Evolutionary conservation across 2,329 filamentous ascomycete genomes (phyloP), one percentile per base, ranked within the genome.

Genomic region (Penicillium sumatraense): DNA sequence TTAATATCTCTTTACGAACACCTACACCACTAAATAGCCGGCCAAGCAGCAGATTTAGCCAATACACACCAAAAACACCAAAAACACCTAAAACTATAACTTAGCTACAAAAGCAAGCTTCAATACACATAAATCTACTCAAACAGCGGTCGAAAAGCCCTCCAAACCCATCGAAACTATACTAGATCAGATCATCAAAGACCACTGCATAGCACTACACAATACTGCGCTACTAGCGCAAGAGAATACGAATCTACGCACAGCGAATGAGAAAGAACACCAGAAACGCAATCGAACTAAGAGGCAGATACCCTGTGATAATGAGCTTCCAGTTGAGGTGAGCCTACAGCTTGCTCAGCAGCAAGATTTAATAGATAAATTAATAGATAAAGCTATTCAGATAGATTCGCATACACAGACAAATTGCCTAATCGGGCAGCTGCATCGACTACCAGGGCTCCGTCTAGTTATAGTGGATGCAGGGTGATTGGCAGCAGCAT

Each of bases 151-250:
- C 9, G 38, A 47, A 40, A 3, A 58, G 56, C 27, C 49, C 54
- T 27, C 33, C 11, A 3, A 49, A 14, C 1, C 54, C 23, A 26
- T 16, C 35, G 1, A 47, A 56, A n/a, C 11, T 7, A 5, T 35
- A 8, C 14, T 56, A 40, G 50, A 52, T 24, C 16, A 56, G 49
- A 20, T 52, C 40, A 45, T 56, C 24, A 44, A 52, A 18, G 54
- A 27, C 11, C 31, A 3, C n/a, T n/a, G n/a, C n/a, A n/a, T n/a
- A n/a, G n/a, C n/a, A n/a, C 21, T 41, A 41, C 38, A 41, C 9
- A 41, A 41, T 6, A 41, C 38, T 41, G 20, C 20, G 7, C n/a
- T 41, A 41, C 38, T 24, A 3, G 38, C 18, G 38, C 38, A n/a
- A 41, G 38, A 41, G 8, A 41, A 41, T 20, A 14, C 38, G 6